These are phyloP conservation scores for Plectosphaerella sp. DNA, from an alignment of 2,329 filamentous ascomycete genomes.

Conservation along the genomic window DNA sequence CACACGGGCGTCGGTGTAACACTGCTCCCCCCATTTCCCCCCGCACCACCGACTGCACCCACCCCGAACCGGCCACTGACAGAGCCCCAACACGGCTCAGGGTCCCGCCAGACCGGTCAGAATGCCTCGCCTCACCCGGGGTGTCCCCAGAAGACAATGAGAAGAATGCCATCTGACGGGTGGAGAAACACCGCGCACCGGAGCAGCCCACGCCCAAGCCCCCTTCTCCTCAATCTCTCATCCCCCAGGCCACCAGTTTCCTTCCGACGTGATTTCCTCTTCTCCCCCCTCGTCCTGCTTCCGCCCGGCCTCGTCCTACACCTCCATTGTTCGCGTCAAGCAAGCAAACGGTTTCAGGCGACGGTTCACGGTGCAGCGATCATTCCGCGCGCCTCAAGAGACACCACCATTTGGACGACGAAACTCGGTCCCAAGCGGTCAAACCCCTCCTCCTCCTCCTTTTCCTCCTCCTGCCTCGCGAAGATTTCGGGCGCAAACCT, in stretches of 20 bases:
- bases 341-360: background rate
- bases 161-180: slow-evolving; percentile 1
- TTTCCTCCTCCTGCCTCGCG: background rate
- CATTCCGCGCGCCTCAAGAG: background rate
- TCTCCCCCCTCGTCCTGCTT: background rate
- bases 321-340: background rate
- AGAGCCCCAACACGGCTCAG: background rate
- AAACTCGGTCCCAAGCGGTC: too few relatives aligned
- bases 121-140: background rate
- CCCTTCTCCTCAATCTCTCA: slow-evolving; percentile 4
- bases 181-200: slow-evolving; percentile 1
- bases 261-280: background rate
- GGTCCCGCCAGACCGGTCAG: slow-evolving; percentile 1
- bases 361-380: background rate
- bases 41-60: background rate
- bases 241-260: background rate
- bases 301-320: background rate
- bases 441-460: too few relatives aligned
- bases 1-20: slow-evolving; percentile 1
- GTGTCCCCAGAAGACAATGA: background rate
- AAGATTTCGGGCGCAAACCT: background rate
- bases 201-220: background rate
- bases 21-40: background rate
- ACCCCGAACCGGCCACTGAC: background rate
- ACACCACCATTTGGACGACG: too few relatives aligned